phyloP scores from a whole-genome alignment of 352 stramenopile genomes.

The Nothophytophthora sp. region DNA sequence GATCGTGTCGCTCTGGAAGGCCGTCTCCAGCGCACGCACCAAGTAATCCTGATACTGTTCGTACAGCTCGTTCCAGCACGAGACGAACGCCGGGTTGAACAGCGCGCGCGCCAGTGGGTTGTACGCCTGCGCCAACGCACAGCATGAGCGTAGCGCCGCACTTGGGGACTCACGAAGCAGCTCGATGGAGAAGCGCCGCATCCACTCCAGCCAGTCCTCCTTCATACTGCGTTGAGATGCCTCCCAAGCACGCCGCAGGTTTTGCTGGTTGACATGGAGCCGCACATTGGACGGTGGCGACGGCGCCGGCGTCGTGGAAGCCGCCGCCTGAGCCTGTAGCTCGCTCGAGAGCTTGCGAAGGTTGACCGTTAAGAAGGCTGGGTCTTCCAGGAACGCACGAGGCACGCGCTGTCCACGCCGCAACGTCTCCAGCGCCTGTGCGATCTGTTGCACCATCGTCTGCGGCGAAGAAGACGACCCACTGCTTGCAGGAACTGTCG shows the following conservation, averaged over 20 bases:
- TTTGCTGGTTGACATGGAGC: constrained; percentile 93
- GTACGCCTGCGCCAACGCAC: constrained; percentile 95
- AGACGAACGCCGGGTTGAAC: constrained; percentile 99
- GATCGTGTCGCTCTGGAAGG: constrained; percentile 92
- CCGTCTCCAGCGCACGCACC: constrained; percentile 92
- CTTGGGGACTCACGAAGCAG: constrained; percentile 97
- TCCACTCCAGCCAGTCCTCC: constrained; percentile 98
- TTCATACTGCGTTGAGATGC: constrained; percentile 91
- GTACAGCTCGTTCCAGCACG: constrained; percentile 98
- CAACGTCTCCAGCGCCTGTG: constrained; percentile 54
- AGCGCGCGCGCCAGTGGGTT: constrained; percentile 96
- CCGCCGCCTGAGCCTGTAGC: constrained; percentile 28
- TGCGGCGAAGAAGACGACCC: constrained; percentile 31
- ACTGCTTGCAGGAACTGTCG: constrained; percentile 5
- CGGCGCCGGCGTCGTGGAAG: constrained; percentile 26
- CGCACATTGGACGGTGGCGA: constrained; percentile 54
- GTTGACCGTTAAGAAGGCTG: constrained; percentile 45
- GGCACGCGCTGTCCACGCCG: constrained; percentile 45
- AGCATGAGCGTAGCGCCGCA: constrained; percentile 92
- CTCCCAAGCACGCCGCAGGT: constrained; percentile 94
- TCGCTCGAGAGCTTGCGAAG: constrained; percentile 44
- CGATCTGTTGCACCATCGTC: constrained; percentile 51
- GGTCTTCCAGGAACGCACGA: constrained; percentile 52
- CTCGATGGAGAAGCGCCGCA: constrained; percentile 95
- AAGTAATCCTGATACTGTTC: constrained; percentile 94